These are phyloP conservation scores for Pseudogymnoascus sp. DNA, from an alignment of 2,329 filamentous ascomycete species.

Conservation along the genomic window DNA sequence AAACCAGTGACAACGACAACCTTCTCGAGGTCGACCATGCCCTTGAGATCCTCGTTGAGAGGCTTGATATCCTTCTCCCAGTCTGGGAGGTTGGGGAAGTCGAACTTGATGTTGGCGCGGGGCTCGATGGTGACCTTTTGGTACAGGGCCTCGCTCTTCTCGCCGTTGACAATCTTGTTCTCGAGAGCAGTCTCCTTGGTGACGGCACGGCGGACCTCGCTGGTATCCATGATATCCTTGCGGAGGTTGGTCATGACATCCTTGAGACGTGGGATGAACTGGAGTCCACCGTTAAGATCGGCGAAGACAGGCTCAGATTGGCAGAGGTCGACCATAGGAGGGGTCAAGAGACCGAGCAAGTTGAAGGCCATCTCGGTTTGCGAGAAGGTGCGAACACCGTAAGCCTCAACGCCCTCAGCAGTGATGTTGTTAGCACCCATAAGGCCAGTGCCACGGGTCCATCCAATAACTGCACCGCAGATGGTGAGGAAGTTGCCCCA, in stretches of 20 bases:
- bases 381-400: conserved; percentile 95
- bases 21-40: conserved; percentile 98
- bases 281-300: conserved; percentile 92
- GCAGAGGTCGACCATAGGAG: conserved; percentile 87
- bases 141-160: conserved; percentile 84
- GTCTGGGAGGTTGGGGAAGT: conserved; percentile 82
- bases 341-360: conserved; percentile 89
- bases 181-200: conserved; percentile 93
- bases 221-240: conserved; percentile 90
- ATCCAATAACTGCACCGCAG: conserved; percentile 95
- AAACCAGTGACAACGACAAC: conserved; percentile 97
- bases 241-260: conserved; percentile 87
- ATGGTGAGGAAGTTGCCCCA: conserved; percentile 98
- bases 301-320: conserved; percentile 93
- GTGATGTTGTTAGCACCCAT: conserved; percentile 98
- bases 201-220: conserved; percentile 85
- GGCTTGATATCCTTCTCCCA: conserved; percentile 89
- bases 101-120: conserved; percentile 94
- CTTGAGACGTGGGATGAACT: conserved; percentile 95
- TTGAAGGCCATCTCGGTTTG: conserved; percentile 99
- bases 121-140: conserved; percentile 90
- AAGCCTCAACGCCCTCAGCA: conserved; percentile 91
- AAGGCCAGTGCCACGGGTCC: conserved; percentile 95
- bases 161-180: conserved; percentile 94
- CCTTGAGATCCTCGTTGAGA: conserved; percentile 79